phyloP scores from a whole-genome alignment of 441 rosid genomes.

The Gossypium schwendimanii region DNA sequence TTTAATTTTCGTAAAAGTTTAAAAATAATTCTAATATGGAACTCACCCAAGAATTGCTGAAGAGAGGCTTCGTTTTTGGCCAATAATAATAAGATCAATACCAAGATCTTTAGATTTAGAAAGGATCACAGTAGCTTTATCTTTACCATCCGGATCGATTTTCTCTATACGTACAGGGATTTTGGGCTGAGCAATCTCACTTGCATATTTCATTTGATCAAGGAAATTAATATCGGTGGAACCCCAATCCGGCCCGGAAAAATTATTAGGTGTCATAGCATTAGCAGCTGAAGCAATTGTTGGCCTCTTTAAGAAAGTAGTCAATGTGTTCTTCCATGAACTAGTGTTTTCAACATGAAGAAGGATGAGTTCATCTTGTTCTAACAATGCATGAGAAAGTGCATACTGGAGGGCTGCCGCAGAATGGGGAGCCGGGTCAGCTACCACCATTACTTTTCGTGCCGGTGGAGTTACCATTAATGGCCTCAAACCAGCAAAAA shows the following conservation, averaged over 20 bases:
- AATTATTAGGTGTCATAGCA: not conserved
- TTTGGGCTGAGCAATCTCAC: constrained; percentile 30
- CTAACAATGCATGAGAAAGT: constrained; percentile 15
- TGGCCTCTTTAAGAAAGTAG: constrained; percentile 42
- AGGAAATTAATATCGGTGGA: constrained; percentile 45
- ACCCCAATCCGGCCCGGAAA: not conserved
- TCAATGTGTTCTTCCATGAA: constrained; percentile 55
- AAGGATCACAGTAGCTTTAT: constrained; percentile 53
- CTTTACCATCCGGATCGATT: constrained; percentile 1
- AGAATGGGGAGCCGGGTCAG: constrained; percentile 38
- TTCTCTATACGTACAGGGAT: not conserved
- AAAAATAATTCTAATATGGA: not conserved
- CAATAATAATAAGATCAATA: constrained; percentile 56
- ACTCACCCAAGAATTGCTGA: constrained; percentile 59
- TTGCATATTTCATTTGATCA: constrained; percentile 60
- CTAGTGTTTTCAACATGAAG: constrained; percentile 34
- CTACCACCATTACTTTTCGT: constrained; percentile 40
- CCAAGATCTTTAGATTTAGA: constrained; percentile 35
- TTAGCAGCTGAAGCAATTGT: constrained; percentile 15
- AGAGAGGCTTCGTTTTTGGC: constrained; percentile 67
- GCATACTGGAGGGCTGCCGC: constrained; percentile 43
- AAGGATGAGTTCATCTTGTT: constrained; percentile 35
- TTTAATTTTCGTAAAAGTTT: too few species aligned
- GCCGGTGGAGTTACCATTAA: constrained; percentile 26
- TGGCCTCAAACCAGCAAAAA: constrained; percentile 5